Evolutionary conservation across 1,139 yeast species (phyloP), one percentile per base, ranked within the genome.

Genomic region (Debaryomyces nepalensis): DNA sequence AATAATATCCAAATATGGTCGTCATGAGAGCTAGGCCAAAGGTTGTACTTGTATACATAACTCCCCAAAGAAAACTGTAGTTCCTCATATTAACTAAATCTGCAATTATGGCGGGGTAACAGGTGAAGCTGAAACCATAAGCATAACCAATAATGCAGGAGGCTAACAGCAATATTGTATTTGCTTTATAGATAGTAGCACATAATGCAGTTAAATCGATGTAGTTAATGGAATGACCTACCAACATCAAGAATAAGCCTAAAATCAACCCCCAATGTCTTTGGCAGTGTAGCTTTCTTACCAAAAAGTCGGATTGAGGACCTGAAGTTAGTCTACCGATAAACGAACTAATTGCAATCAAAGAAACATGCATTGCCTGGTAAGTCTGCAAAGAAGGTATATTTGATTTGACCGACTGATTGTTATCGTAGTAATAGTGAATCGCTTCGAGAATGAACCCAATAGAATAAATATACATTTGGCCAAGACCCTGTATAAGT

Each of bases 61-160:
- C 57, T 0, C 96, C 95, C 96, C 96, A 89, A 31, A 87, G 77
- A 30, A 89, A 84, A 41, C 90, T 83, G 59, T 87, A 87, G 29
- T 82, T 76, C 12, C 69, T 71, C 55, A 88, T 77, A 19, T 91
- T 91, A 65, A 87, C 88, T 10, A 81, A 68, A 52, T 89, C 96
- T 1, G 93, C 82, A 21, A 87, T 71, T 18, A 87, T 79, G 1
- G 93, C 85, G 0, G 96, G 96, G 59, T 81, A 86, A 5, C 89
- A 76, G 0, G 96, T 93, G 60, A 85, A 88, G 40, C 84, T 71
- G 39, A 85, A 74, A 1, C 97, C 97, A 63, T 87, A 89, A n/a
- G 89, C 82, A 36, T 76, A 68, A 0, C 96, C 96, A 41, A 83
- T 77, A 4, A 81, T 58, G 23, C 77, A 64, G 0, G 93, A 84